Evolutionary conservation across 2,329 filamentous ascomycete species (phyloP).

Genomic region (Cercospora sojina): DNA sequence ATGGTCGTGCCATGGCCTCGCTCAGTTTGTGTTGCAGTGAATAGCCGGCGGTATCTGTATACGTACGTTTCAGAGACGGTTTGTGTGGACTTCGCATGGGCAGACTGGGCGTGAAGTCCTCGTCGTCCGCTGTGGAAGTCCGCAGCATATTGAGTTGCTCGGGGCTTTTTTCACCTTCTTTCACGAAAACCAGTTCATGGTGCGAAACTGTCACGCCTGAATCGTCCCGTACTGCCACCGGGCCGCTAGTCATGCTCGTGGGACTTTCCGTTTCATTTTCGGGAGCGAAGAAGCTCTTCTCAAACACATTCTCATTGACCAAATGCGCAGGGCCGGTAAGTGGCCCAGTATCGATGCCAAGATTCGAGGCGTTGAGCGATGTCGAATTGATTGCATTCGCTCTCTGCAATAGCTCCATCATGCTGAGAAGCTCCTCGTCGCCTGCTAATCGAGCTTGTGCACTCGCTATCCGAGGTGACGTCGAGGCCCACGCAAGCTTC

Average conservation of each 20-base stretch:
- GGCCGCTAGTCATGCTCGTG: conserved; percentile 35
- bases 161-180: conserved; percentile 13
- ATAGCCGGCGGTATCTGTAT: conserved; percentile 76
- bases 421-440: conserved; percentile 82
- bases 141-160: conserved; percentile 18
- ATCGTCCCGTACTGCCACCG: conserved; percentile 13
- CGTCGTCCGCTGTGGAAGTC: conserved; percentile 21
- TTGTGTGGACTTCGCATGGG: conserved; percentile 47
- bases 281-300: conserved; percentile 65
- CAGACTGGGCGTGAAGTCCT: conserved; percentile 28
- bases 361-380: conserved; percentile 54
- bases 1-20: conserved; percentile 82
- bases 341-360: conserved; percentile 58
- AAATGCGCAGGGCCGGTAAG: conserved; percentile 76
- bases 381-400: conserved; percentile 75
- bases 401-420: conserved; percentile 82
- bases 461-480: conserved; percentile 72
- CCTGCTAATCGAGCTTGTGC: conserved; percentile 80
- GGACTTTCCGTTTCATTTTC: conserved; percentile 43
- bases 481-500: conserved; percentile 76
- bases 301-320: conserved; percentile 77
- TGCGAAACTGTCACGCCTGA: background rate
- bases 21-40: conserved; percentile 79
- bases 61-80: conserved; percentile 70
- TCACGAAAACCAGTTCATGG: conserved; percentile 10